A percentile compares a stretch with the other conserved stretches of the same genome.
Conservation (phyloP, 352 stramenopile species). For the Thraustochytrium striatum region DNA sequence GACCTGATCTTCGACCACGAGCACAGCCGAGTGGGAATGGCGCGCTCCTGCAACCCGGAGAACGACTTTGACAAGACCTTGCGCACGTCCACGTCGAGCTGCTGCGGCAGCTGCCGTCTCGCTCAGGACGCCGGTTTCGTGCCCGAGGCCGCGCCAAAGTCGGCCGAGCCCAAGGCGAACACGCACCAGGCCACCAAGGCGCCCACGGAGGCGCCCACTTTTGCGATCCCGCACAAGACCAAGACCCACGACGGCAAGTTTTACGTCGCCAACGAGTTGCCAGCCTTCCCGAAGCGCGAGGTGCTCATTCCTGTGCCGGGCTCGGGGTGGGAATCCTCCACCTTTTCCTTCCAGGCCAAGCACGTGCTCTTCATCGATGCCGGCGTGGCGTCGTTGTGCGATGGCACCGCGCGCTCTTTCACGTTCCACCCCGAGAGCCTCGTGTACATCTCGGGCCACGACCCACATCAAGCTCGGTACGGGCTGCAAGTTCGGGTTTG, state of each 20-base stretch:
- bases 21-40: constrained; percentile 17
- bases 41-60: constrained; percentile 21
- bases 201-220: neutral
- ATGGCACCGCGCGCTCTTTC: neutral
- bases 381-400: neutral
- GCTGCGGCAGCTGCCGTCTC: constrained; percentile 4
- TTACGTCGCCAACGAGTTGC: neutral
- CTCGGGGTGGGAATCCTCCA: neutral
- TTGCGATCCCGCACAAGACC: neutral
- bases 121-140: constrained; percentile 22
- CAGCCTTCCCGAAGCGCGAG: neutral
- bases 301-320: neutral
- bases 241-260: constrained; percentile 27
- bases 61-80: constrained; percentile 1
- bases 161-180: neutral
- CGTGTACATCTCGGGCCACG: neutral
- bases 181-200: neutral
- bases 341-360: neutral
- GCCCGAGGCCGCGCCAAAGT: neutral
- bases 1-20: constrained; percentile 47
- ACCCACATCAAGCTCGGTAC: constrained; percentile 5
- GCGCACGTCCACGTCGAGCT: constrained; percentile 1
- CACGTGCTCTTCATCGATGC: neutral
- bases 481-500: neutral
- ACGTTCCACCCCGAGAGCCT: neutral